Base-by-base conservation (phyloP, 2,329 filamentous ascomycete species). In the Coniochaeta sp. region DNA sequence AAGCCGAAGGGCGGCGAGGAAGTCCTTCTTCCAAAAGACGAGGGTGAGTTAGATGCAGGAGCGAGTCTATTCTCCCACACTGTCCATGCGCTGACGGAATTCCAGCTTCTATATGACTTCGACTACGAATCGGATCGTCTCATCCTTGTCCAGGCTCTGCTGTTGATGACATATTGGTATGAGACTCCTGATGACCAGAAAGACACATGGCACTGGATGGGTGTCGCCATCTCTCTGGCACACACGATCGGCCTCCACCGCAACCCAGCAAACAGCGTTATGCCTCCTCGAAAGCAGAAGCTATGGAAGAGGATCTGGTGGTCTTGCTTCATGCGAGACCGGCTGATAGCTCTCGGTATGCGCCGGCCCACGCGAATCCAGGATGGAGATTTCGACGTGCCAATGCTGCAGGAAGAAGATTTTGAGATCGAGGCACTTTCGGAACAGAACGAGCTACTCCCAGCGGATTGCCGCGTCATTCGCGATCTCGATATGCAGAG, bases 141-240 rank as follows among this genome's bases (percentile, higher is more conserved):
- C 61, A 86, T 91, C 22, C 82, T 97, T 26, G 91, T 97, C 17
- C 93, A 97, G 74, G 89, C 90, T 4, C 80, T 97, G 24, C 80
- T 97, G 26, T 81, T 97, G 62, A 93, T 97, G 89, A 96, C 93
- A 3, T 96, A 96, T 73, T 98, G 93, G 89, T 97, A 97, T 72
- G 93, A 97, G 74, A 96, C 91, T 14, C 93, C 93, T 0, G 92
- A 97, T 74, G 93, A 97, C 72, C 91, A 96, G 71, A 97, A 97
- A 74, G 93, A 97, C 72, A 97, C 93, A 54, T 97, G 93, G 90
- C 93, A 97, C 71, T 97, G 93, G 93, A 96, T 97, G 90, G 93
- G 93, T 19, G 91, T 97, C 40, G 93, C 93, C 47, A 90, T 96
- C 62, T 96, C 93, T 14, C 79, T 97, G 55, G 93, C 92, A 58